A percentile compares a stretch with the other conserved stretches of the same genome.
These are phyloP conservation scores for Colletotrichum cordylinicola DNA, from an alignment of 2,329 filamentous ascomycete species.

Conservation along the genomic window DNA sequence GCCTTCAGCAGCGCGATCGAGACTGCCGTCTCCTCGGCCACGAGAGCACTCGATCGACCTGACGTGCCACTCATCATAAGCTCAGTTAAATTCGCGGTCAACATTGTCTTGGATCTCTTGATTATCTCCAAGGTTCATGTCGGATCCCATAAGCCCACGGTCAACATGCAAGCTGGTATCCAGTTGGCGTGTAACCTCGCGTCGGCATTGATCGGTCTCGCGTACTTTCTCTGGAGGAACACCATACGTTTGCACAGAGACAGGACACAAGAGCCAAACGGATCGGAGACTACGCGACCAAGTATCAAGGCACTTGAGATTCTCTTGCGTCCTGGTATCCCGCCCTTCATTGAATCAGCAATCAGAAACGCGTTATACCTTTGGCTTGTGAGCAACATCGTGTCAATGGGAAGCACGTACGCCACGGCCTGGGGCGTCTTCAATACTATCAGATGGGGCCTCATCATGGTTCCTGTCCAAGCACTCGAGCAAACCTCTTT, in stretches of 20 bases:
- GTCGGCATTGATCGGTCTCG: conserved; percentile 60
- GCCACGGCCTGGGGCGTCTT: conserved; percentile 78
- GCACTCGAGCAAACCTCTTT: conserved; percentile 70
- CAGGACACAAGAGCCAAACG: not conserved
- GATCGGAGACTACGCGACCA: conserved; percentile 33
- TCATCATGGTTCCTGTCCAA: conserved; percentile 76
- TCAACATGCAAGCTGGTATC: conserved; percentile 70
- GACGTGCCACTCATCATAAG: conserved; percentile 74
- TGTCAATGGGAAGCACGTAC: conserved; percentile 67
- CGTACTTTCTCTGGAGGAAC: conserved; percentile 62
- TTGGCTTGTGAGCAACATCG: conserved; percentile 71
- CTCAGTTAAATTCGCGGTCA: conserved; percentile 66
- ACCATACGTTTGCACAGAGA: conserved; percentile 27
- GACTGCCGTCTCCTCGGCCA: conserved; percentile 64
- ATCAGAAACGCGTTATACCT: conserved; percentile 74
- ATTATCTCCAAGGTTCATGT: conserved; percentile 72
- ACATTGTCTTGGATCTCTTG: conserved; percentile 71
- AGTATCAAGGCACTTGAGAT: conserved; percentile 50
- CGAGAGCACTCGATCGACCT: conserved; percentile 70
- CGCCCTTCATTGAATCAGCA: conserved; percentile 69
- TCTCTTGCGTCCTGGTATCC: conserved; percentile 60
- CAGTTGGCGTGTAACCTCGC: conserved; percentile 65
- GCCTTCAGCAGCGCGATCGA: conserved; percentile 68
- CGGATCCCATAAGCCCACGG: conserved; percentile 54
- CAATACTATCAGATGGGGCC: conserved; percentile 75